phyloP scores from a whole-genome alignment of 495 filamentous ascomycete genomes.

The Tuber umbilicatum region DNA sequence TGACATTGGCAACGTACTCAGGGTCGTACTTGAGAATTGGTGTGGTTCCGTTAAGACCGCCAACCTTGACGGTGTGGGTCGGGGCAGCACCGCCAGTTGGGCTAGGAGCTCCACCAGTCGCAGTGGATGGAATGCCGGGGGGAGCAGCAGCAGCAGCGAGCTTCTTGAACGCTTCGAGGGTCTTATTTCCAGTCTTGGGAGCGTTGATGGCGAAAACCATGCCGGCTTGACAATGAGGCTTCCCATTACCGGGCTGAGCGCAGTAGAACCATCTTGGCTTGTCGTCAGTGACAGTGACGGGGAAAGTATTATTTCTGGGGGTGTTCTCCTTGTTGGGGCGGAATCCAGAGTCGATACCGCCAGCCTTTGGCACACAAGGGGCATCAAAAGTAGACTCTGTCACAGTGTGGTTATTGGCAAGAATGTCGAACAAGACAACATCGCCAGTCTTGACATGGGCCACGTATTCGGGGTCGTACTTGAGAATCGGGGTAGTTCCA shows the following conservation, averaged over 20 bases:
- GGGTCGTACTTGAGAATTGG: slow-evolving; percentile 53
- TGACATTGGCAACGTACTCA: slow-evolving; percentile 47
- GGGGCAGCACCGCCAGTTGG: not conserved
- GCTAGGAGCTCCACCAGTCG: not conserved
- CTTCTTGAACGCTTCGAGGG: slow-evolving; percentile 23
- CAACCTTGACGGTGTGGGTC: slow-evolving; percentile 46
- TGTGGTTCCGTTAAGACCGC: slow-evolving; percentile 45
- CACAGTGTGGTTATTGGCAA: slow-evolving; percentile 60
- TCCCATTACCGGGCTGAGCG: slow-evolving; percentile 47
- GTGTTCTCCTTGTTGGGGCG: slow-evolving; percentile 43
- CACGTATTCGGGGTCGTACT: slow-evolving; percentile 33
- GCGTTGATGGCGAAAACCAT: slow-evolving; percentile 41
- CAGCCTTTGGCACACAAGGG: slow-evolving; percentile 50
- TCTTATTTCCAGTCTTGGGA: slow-evolving; percentile 15
- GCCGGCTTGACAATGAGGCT: slow-evolving; percentile 35
- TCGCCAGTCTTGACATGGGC: slow-evolving; percentile 52
- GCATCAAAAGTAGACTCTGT: slow-evolving; percentile 62
- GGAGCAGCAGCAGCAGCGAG: slow-evolving; percentile 9
- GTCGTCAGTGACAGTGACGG: slow-evolving; percentile 46
- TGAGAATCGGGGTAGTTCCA: slow-evolving; percentile 40
- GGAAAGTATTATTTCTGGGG: slow-evolving; percentile 44
- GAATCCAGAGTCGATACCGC: slow-evolving; percentile 47
- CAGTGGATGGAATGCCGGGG: not conserved
- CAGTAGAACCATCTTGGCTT: slow-evolving; percentile 58
- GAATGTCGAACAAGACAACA: slow-evolving; percentile 61